Percentiles rank a stretch among this genome's conserved stretches.
These are phyloP conservation scores for Quercus tomentella DNA, from an alignment of 331 rosid genomes.

Conservation along the genomic window DNA sequence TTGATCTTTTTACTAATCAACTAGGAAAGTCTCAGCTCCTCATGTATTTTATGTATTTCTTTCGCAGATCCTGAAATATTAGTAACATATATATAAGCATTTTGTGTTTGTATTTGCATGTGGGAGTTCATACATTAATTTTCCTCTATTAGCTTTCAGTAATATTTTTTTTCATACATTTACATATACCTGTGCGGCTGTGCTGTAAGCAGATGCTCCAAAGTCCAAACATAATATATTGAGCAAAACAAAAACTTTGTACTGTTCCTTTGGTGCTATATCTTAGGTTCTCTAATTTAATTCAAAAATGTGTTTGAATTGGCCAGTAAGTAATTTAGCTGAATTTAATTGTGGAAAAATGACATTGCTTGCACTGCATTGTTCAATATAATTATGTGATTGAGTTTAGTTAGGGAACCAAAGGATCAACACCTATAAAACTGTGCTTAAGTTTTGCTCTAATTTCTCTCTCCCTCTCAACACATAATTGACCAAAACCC, in stretches of 20 bases:
- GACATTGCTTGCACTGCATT: no score
- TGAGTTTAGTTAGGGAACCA: background rate
- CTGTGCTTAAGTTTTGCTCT: background rate
- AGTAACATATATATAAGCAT: no score
- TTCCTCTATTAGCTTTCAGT: background rate
- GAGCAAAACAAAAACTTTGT: background rate
- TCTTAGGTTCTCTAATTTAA: background rate
- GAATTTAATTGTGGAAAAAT: no score
- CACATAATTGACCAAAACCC: background rate
- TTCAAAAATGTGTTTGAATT: no score
- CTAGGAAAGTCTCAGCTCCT: background rate
- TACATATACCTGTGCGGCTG: background rate
- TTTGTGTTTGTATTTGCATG: background rate
- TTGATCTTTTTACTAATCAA: no score
- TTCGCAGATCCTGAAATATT: no score
- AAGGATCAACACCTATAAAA: no score
- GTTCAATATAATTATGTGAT: no score
- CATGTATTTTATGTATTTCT: no score
- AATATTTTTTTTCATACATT: background rate
- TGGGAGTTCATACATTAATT: background rate
- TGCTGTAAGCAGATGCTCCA: background rate
- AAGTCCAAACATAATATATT: background rate
- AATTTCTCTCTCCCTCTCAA: background rate
- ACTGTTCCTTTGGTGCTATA: background rate
- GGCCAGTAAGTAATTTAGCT: no score